phyloP scores from a whole-genome alignment of 768 basidiomycete genomes.

The Agrocybe praecox region DNA sequence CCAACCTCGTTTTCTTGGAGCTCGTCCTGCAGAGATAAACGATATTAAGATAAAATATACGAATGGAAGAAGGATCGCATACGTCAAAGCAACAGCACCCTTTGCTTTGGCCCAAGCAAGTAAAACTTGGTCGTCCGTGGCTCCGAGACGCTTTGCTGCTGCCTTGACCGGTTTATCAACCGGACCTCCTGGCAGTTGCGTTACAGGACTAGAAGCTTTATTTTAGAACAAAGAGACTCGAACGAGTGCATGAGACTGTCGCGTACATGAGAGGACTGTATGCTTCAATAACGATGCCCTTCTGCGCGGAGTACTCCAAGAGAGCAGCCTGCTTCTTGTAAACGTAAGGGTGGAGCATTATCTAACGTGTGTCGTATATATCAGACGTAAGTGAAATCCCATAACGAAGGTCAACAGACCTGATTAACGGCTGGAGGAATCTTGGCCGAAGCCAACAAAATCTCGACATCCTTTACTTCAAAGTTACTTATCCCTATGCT shows the following conservation, averaged over 20 bases:
- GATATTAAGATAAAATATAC: not conserved
- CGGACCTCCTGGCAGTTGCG: constrained; percentile 59
- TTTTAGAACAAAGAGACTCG: not conserved
- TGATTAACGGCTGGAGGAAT: constrained; percentile 71
- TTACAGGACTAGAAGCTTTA: constrained; percentile 51
- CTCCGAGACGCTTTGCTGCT: constrained; percentile 53
- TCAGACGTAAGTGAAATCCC: not conserved
- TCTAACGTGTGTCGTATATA: constrained; percentile 33
- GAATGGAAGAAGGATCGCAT: not conserved
- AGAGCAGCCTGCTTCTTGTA: constrained; percentile 52
- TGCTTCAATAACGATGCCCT: constrained; percentile 68
- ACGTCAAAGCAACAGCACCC: constrained; percentile 68
- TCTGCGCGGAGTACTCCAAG: constrained; percentile 32
- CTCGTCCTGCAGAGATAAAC: constrained; percentile 47
- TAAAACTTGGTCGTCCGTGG: constrained; percentile 65
- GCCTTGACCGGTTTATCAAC: constrained; percentile 58
- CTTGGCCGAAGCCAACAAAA: constrained; percentile 59
- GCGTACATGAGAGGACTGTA: constrained; percentile 72
- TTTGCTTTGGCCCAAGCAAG: constrained; percentile 76
- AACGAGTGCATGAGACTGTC: too few species aligned
- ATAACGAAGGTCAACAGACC: constrained; percentile 33
- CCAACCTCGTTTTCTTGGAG: constrained; percentile 62
- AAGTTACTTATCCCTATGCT: constrained; percentile 80
- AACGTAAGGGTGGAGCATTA: constrained; percentile 70
- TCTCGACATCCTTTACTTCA: constrained; percentile 51